Evolutionary conservation across 805 yeast species (phyloP), one percentile per base, ranked within the genome.

Genomic region (Sugiyamaella mastotermitis): DNA sequence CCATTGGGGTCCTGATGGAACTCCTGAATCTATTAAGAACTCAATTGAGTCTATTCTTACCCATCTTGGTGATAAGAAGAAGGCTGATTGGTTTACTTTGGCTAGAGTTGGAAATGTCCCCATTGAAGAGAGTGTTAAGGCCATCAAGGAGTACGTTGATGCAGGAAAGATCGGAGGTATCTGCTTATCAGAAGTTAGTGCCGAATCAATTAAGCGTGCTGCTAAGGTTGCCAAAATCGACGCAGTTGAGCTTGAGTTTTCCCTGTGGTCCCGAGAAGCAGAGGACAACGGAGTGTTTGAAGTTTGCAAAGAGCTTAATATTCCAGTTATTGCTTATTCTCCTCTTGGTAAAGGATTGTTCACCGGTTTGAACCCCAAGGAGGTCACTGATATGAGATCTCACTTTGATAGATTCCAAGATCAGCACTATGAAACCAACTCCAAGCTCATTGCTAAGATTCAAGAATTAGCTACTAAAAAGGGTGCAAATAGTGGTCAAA

Each of bases 311-410:
- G 75, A 79, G 44, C 59, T 69, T 23, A 66, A 66, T 11, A 72
- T 87, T 40, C 81, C 92, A 10, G 65, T 84, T 21, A 66, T 84
- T 41, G 83, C 87, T 18, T 87, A 87, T 60, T 81, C 94, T 21
- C 96, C 96, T 21, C 66, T 87, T 39, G 80, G 87, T 7, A 71
- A 83, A 51, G 96, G 95, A 1, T 64, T 80, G 43, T 67, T 87
- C 38, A 78, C 90, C 3, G 94, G 92, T 40, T 60, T 78, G 37
- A 74, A 60, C 18, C 50, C 60, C 15, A 51, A 58, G 0, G 78
- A 74, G 38, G 52, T 81, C 25, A 73, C 78, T 10, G 90, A 82
- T 51, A 41, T 76, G 38, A 67, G 85, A 48, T 45, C 42, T 11
- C 40, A 37, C 18, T 50, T 76, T 31, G 87, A 78, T 36, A 69